These are phyloP conservation scores for Beauveria asiatica DNA, from an alignment of 2,329 filamentous ascomycete species.

Conservation along the genomic window DNA sequence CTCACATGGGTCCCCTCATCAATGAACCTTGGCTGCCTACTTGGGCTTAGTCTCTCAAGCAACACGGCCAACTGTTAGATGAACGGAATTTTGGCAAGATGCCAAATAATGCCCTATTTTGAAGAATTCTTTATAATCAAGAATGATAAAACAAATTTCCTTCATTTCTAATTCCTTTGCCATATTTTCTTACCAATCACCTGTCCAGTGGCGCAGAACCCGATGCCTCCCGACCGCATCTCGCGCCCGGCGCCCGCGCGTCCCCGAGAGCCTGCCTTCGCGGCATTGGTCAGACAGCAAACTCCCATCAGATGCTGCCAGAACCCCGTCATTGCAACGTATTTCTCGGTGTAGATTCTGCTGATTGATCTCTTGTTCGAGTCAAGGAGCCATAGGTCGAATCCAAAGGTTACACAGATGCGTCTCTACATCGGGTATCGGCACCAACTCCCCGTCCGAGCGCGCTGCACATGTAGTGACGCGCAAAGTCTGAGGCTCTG, in stretches of 20 bases:
- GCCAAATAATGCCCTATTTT: background rate
- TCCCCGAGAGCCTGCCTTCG: background rate
- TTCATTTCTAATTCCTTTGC: background rate
- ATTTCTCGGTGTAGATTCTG: background rate
- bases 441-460: background rate
- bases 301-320: background rate
- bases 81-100: background rate
- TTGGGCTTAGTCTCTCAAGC: constrained; percentile 1
- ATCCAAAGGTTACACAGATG: background rate
- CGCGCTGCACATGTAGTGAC: background rate
- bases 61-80: background rate
- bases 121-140: background rate
- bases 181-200: too few relatives aligned
- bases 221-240: background rate
- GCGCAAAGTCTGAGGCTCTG: background rate
- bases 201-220: background rate
- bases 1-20: background rate
- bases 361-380: background rate
- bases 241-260: background rate
- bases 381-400: background rate
- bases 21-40: constrained; percentile 10
- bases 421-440: background rate
- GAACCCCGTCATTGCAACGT: background rate
- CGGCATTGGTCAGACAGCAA: background rate
- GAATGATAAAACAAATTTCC: background rate